A percentile compares a stretch with the other conserved stretches of the same genome.
Evolutionary conservation across 768 basidiomycete genomes (phyloP).

Genomic region (Trametes maxima): DNA sequence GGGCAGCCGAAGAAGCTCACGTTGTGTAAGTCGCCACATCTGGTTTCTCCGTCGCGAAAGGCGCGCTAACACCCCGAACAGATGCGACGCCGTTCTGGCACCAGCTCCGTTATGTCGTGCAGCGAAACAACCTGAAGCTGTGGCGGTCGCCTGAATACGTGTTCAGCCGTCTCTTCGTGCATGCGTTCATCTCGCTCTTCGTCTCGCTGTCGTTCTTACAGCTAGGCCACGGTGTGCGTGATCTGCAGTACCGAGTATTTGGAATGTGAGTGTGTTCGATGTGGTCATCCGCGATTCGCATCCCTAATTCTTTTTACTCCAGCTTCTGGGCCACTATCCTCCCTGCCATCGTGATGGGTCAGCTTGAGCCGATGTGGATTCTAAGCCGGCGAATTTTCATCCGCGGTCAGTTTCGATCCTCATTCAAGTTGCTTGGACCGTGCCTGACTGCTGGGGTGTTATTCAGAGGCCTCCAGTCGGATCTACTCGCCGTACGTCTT

Average conservation of each 20-base stretch:
- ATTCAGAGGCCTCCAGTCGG: slow-evolving; percentile 71
- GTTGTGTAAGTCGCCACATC: slow-evolving; percentile 23
- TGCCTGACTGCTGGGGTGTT: not conserved
- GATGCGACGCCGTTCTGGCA: slow-evolving; percentile 77
- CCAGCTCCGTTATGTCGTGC: slow-evolving; percentile 69
- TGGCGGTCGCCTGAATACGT: slow-evolving; percentile 89
- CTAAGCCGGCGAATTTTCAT: slow-evolving; percentile 57
- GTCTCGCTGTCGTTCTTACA: slow-evolving; percentile 81
- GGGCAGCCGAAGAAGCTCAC: slow-evolving; percentile 11
- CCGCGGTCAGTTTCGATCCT: slow-evolving; percentile 18
- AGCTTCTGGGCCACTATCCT: slow-evolving; percentile 71
- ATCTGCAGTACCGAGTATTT: slow-evolving; percentile 81
- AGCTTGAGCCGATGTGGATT: slow-evolving; percentile 85
- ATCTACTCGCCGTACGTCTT: slow-evolving; percentile 89
- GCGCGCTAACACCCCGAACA: slow-evolving; percentile 40
- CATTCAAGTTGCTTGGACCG: not conserved
- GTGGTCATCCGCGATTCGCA: no score
- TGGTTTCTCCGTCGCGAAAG: not conserved
- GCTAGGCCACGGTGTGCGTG: slow-evolving; percentile 62
- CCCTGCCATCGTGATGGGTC: slow-evolving; percentile 77
- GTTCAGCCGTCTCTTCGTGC: slow-evolving; percentile 79
- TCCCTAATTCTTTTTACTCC: not conserved
- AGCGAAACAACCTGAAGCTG: slow-evolving; percentile 67
- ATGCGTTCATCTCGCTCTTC: slow-evolving; percentile 68
- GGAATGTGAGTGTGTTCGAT: slow-evolving; percentile 53